Percentiles rank a stretch among this genome's conserved stretches.
These are phyloP conservation scores for Ganoderma lucidum DNA, from an alignment of 1,284 basidiomycete species.

Conservation along the genomic window DNA sequence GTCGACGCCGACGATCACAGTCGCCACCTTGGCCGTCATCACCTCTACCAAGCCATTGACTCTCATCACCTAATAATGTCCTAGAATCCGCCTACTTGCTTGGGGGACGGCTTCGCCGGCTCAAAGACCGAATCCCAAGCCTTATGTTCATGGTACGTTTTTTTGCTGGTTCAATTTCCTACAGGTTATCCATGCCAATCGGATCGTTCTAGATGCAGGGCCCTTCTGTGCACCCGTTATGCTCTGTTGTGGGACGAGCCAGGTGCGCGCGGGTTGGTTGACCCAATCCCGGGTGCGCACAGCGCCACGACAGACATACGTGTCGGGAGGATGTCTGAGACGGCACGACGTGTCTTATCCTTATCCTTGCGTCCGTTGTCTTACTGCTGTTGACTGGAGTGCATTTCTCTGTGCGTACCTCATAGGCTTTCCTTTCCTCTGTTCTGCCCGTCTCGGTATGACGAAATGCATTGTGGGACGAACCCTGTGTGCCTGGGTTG, in stretches of 20 bases:
- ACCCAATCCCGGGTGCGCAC: background rate
- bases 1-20: too few relatives aligned
- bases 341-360: background rate
- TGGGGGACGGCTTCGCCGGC: too few relatives aligned
- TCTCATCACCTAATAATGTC: too few relatives aligned
- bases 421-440: background rate
- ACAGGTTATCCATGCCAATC: background rate
- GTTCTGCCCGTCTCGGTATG: background rate
- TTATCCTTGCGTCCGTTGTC: background rate
- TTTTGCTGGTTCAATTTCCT: background rate
- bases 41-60: too few relatives aligned
- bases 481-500: too few relatives aligned
- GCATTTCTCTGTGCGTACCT: background rate
- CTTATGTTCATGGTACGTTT: background rate
- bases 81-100: too few relatives aligned
- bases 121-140: too few relatives aligned
- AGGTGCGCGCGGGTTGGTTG: slow-evolving; percentile 1
- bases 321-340: background rate
- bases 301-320: background rate
- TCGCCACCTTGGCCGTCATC: too few relatives aligned
- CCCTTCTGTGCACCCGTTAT: background rate
- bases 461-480: background rate
- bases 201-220: background rate
- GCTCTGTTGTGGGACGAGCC: background rate
- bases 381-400: background rate